A percentile compares a stretch with the other conserved stretches of the same genome.
These are phyloP conservation scores for Diatrype stigma DNA, from an alignment of 2,329 filamentous ascomycete species.

Conservation along the genomic window DNA sequence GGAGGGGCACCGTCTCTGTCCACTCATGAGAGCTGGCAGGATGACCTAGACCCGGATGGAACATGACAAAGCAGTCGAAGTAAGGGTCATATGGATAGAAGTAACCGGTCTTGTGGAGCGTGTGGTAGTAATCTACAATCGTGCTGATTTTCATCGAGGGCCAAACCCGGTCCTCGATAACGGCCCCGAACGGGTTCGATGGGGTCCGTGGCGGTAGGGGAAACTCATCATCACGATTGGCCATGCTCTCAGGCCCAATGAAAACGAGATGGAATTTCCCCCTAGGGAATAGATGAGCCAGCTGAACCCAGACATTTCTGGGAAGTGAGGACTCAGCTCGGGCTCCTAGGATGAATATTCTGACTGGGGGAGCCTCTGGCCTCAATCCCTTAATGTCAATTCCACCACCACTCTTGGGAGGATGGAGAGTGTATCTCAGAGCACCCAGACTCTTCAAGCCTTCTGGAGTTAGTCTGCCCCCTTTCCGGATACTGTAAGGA, in stretches of 20 bases:
- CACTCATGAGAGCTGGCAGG: slow-evolving; percentile 92
- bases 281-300: slow-evolving; percentile 91
- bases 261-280: slow-evolving; percentile 88
- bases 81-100: slow-evolving; percentile 97
- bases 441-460: slow-evolving; percentile 92
- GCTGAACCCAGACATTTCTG: slow-evolving; percentile 87
- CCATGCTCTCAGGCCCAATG: slow-evolving; percentile 94
- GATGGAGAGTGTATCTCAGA: slow-evolving; percentile 88
- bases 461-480: slow-evolving; percentile 75
- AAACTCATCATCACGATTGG: slow-evolving; percentile 88
- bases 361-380: slow-evolving; percentile 79
- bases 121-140: slow-evolving; percentile 98
- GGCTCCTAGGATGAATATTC: slow-evolving; percentile 89
- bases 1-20: slow-evolving; percentile 81
- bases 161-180: slow-evolving; percentile 87
- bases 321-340: slow-evolving; percentile 97
- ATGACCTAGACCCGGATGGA: slow-evolving; percentile 94
- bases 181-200: slow-evolving; percentile 85
- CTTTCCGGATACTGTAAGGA: slow-evolving; percentile 77
- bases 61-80: slow-evolving; percentile 95
- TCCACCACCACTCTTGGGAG: slow-evolving; percentile 73
- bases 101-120: slow-evolving; percentile 81
- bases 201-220: slow-evolving; percentile 83
- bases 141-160: slow-evolving; percentile 94
- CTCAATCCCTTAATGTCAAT: slow-evolving; percentile 72